Base-by-base conservation (phyloP, 1,284 basidiomycete genomes). In the Somion occarium region DNA sequence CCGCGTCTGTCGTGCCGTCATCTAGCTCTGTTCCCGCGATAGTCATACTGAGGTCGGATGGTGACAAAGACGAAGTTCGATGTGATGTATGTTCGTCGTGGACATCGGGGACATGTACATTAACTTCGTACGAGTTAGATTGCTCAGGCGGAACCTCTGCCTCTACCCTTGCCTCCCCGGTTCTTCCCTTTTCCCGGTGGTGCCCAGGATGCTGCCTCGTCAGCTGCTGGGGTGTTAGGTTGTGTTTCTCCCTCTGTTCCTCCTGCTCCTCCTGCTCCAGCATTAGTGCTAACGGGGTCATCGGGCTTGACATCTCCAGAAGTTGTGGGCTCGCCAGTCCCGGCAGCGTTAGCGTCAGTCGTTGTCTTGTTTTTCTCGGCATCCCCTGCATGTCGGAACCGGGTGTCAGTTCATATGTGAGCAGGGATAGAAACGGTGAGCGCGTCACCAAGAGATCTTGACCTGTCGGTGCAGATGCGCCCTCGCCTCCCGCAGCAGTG, bases 391-490 rank as follows among this genome's bases (percentile, higher is more conserved):
- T 22, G 13, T 15, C 11, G 43, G 13, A 44, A 25, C 23, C 43
- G 23, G 43, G 23, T 22, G 24, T 44, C 23, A 44, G 43, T 44
- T 9, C 19, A 18, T 44, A 12, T 22, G 19, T 7, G 9, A 24
- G 9, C 18, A 24, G 24, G 18, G 43, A 44, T 13, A 24, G 18
- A 44, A 12, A 24, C 12, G 43, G 43, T 44, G 43, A 25, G 43
- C 43, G 18, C 43, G 43, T 44, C 43, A 44, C 43, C 43, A 23
- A 34, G 30, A 34, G 15, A 34, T 34, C 43, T 44, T 44, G 43
- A 44, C 43, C 43, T 44, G 43, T 22, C n/a, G n/a, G n/a, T n/a
- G n/a, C n/a, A 7, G 30, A 34, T 7, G 30, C 7, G 15, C 30
- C 30, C 7, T 7, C 15, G 7, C 7, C 30, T 7, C 30, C 30